Evolutionary conservation across 768 basidiomycete genomes (phyloP).

Genomic region (Termitomyces sp.): DNA sequence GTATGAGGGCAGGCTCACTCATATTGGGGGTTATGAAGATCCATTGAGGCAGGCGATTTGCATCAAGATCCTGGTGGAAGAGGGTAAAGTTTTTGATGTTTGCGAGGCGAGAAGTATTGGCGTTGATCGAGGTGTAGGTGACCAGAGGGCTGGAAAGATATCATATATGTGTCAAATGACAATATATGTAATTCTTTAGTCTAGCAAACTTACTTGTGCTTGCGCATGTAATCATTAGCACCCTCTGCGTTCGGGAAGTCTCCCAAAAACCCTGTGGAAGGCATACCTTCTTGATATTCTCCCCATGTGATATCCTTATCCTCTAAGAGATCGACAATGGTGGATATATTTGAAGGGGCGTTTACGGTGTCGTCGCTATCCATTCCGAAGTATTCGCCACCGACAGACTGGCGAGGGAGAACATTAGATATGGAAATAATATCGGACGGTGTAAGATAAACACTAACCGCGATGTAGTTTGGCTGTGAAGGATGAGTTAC

Average conservation of each 20-base stretch:
- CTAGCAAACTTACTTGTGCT: constrained; percentile 21
- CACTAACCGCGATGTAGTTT: constrained; percentile 41
- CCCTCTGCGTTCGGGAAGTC: constrained; percentile 13
- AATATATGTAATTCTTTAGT: not conserved
- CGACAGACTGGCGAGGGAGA: constrained; percentile 1
- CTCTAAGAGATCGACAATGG: constrained; percentile 56
- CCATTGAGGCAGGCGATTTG: constrained; percentile 51
- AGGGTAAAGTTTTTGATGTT: constrained; percentile 59
- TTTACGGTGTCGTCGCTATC: constrained; percentile 31
- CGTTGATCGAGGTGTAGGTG: constrained; percentile 45
- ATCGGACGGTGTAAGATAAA: constrained; percentile 2
- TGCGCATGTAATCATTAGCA: constrained; percentile 23
- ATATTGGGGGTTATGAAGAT: constrained; percentile 59
- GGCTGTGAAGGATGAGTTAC: constrained; percentile 59
- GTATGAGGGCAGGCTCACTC: constrained; percentile 10
- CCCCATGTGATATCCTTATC: constrained; percentile 53
- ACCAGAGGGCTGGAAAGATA: constrained; percentile 29
- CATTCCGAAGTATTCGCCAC: constrained; percentile 28
- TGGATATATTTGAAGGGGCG: constrained; percentile 45
- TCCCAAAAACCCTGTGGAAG: constrained; percentile 38
- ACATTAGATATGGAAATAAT: not conserved
- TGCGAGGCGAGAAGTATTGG: constrained; percentile 30
- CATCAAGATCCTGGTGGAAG: constrained; percentile 51
- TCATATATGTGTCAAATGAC: not conserved
- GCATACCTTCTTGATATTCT: constrained; percentile 57